Evolutionary conservation across 2,329 filamentous ascomycete genomes (phyloP).

Genomic region (Madurella fahalii): DNA sequence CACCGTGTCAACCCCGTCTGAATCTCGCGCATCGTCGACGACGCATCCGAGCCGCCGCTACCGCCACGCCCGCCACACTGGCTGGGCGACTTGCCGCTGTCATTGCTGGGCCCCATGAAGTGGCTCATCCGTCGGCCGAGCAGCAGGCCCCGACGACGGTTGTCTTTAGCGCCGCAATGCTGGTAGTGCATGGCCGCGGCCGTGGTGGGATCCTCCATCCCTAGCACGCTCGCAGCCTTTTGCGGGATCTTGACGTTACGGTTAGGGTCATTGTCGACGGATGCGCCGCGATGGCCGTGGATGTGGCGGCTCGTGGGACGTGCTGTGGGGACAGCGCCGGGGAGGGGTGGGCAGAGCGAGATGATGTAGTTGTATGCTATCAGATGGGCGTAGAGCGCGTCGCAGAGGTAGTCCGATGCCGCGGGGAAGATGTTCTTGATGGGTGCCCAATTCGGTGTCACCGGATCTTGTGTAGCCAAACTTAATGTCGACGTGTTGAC

Average conservation of each 20-base stretch:
- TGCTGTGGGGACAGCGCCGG: constrained; percentile 26
- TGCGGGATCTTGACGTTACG: constrained; percentile 38
- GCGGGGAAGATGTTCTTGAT: constrained; percentile 51
- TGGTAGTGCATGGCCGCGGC: constrained; percentile 19
- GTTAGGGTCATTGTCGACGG: constrained; percentile 21
- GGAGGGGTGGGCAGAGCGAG: constrained; percentile 29
- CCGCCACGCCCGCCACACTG: not conserved
- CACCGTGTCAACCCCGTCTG: constrained; percentile 48
- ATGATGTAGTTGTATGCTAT: constrained; percentile 56
- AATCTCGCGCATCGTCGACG: constrained; percentile 39
- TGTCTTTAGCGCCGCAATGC: constrained; percentile 10
- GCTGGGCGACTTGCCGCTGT: not conserved
- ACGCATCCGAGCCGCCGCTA: constrained; percentile 26
- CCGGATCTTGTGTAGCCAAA: not conserved
- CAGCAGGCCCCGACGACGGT: constrained; percentile 1
- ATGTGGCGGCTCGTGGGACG: constrained; percentile 19
- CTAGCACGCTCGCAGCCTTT: constrained; percentile 51
- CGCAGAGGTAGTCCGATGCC: constrained; percentile 52
- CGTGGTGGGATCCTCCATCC: constrained; percentile 33
- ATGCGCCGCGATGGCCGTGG: constrained; percentile 16
- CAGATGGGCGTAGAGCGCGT: constrained; percentile 56
- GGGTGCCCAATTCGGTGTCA: constrained; percentile 13
- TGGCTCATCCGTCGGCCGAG: not conserved
- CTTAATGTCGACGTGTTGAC: not conserved
- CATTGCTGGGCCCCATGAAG: not conserved